phyloP scores from a whole-genome alignment of 345 rosid genomes.

The Linum usitatissimum region DNA sequence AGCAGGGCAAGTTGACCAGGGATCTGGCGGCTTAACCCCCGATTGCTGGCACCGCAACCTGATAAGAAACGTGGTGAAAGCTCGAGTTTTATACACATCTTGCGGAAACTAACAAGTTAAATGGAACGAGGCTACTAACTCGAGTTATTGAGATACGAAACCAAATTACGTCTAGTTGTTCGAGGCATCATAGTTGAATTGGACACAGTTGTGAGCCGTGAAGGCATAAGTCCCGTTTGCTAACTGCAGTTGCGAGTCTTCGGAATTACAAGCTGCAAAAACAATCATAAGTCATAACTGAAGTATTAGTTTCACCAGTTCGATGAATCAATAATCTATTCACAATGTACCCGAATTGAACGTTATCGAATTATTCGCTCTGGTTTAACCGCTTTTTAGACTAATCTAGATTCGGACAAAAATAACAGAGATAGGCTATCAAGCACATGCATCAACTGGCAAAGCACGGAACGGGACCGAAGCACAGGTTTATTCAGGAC shows the following conservation, averaged over 20 bases:
- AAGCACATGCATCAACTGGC: constrained; percentile 19
- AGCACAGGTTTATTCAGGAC: constrained; percentile 23
- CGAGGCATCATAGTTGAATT: constrained; percentile 45
- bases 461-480: constrained; percentile 36
- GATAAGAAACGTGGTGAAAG: background rate
- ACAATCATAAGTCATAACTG: background rate
- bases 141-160: no score
- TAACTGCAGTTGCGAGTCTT: constrained; percentile 36
- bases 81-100: background rate
- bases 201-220: constrained; percentile 60
- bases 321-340: no score
- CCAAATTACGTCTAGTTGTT: constrained; percentile 52
- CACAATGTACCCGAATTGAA: no score
- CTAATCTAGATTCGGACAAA: no score
- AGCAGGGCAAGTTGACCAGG: constrained; percentile 38
- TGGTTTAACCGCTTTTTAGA: no score
- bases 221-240: constrained; percentile 39
- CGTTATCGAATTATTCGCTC: no score
- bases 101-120: no score
- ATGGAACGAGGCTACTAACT: no score
- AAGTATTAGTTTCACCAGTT: no score
- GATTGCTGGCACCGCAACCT: constrained; percentile 39
- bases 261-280: constrained; percentile 56
- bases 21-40: constrained; percentile 15
- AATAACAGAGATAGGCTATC: constrained; percentile 21